Conservation (phyloP, 331 rosid genomes). For the Arachis monticola region DNA sequence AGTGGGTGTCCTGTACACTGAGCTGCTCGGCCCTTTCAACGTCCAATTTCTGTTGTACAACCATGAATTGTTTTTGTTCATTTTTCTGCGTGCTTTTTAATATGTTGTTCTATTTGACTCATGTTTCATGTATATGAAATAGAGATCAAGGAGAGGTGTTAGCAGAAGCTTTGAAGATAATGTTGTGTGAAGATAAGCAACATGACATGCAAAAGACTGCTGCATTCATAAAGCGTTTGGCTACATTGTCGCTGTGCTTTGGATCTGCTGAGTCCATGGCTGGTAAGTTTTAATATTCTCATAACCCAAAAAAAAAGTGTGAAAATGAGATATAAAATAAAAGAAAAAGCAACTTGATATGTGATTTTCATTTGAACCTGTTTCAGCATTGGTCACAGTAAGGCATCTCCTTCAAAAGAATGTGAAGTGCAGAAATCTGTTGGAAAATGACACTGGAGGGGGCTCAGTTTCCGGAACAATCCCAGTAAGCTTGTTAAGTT, state of each 20-base stretch:
- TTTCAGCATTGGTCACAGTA: conserved; percentile 84
- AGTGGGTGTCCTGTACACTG: neutral
- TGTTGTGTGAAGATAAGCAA: conserved; percentile 96
- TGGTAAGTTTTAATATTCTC: conserved; percentile 53
- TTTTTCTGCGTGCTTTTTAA: conserved; percentile 11
- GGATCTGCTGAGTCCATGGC: conserved; percentile 95
- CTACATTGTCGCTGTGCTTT: conserved; percentile 71
- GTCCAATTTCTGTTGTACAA: neutral
- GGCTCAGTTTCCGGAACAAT: conserved; percentile 85
- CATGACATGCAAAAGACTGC: conserved; percentile 99
- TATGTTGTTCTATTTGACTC: conserved; percentile 16
- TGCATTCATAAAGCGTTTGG: conserved; percentile 90
- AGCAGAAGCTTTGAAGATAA: conserved; percentile 92
- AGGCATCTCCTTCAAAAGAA: conserved; percentile 94
- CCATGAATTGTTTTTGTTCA: conserved; percentile 18
- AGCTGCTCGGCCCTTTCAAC: neutral
- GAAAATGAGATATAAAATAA: neutral
- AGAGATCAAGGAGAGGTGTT: conserved; percentile 91
- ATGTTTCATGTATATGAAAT: conserved; percentile 35
- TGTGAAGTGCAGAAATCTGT: conserved; percentile 86
- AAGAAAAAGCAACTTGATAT: conserved; percentile 4
- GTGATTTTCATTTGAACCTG: conserved; percentile 31
- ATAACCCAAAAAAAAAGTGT: neutral
- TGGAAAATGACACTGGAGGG: conserved; percentile 96
- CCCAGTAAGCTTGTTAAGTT: conserved; percentile 57